Conservation (phyloP, 495 filamentous ascomycete species). For the Niebla homalea region DNA sequence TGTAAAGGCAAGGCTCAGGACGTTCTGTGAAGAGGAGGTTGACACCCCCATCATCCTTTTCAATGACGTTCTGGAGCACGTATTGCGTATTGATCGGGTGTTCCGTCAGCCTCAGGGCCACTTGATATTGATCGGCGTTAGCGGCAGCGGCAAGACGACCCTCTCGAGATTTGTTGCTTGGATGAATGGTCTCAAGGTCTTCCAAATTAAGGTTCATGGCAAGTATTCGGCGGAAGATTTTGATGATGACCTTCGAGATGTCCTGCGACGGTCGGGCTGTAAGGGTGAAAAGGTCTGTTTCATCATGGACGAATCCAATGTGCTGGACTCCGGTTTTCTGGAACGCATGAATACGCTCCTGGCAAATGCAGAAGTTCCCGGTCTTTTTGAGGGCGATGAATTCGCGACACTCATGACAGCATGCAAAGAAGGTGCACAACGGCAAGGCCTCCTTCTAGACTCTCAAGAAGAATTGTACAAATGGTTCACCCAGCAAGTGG, state of each 20-base stretch:
- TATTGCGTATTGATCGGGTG: slow-evolving; percentile 92
- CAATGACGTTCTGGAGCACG: slow-evolving; percentile 96
- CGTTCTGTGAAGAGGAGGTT: slow-evolving; percentile 98
- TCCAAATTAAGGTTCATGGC: slow-evolving; percentile 98
- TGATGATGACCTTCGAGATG: slow-evolving; percentile 89
- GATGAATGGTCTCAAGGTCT: slow-evolving; percentile 99
- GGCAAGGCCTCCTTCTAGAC: slow-evolving; percentile 86
- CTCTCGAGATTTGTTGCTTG: slow-evolving; percentile 95
- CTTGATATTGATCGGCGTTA: slow-evolving; percentile 95
- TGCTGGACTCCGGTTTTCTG: slow-evolving; percentile 94
- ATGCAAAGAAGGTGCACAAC: slow-evolving; percentile 94
- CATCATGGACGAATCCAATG: slow-evolving; percentile 99
- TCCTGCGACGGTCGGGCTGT: slow-evolving; percentile 85
- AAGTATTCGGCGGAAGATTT: slow-evolving; percentile 98
- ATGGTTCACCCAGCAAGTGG: slow-evolving; percentile 98
- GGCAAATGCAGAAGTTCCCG: slow-evolving; percentile 94
- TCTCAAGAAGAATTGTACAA: slow-evolving; percentile 98
- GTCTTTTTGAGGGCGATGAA: slow-evolving; percentile 95
- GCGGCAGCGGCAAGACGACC: slow-evolving; percentile 96
- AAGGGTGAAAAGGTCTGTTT: slow-evolving; percentile 99
- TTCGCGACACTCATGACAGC: slow-evolving; percentile 93
- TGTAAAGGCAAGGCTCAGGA: slow-evolving; percentile 90
- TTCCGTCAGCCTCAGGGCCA: slow-evolving; percentile 98
- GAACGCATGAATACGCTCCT: slow-evolving; percentile 98
- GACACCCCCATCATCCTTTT: slow-evolving; percentile 95